phyloP scores from a whole-genome alignment of 768 basidiomycete genomes.

The Omphalotus guepiniiformis region DNA sequence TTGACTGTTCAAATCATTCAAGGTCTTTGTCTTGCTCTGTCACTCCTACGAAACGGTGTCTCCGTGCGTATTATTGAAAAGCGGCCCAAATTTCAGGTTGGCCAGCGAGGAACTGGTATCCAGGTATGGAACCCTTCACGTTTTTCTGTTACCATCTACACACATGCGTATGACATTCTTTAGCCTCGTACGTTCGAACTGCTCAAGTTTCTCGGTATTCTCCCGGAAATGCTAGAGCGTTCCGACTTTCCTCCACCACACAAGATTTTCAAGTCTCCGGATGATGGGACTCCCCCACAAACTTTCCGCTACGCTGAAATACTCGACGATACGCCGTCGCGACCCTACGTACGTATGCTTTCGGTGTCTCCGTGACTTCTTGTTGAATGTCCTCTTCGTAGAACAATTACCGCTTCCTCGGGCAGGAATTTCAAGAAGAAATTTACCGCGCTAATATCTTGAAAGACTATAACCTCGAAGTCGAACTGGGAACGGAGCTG shows the following conservation, averaged over 20 bases:
- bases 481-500: slow-evolving; percentile 22
- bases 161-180: not conserved
- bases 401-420: slow-evolving; percentile 20
- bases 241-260: slow-evolving; percentile 15
- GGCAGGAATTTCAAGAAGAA: slow-evolving; percentile 22
- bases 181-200: slow-evolving; percentile 27
- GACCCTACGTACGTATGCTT: slow-evolving; percentile 21
- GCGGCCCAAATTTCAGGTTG: slow-evolving; percentile 19
- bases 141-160: not conserved
- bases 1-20: not conserved
- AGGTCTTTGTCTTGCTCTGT: slow-evolving; percentile 28
- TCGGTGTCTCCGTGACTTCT: slow-evolving; percentile 9
- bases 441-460: slow-evolving; percentile 20
- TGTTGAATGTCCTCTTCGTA: slow-evolving; percentile 15
- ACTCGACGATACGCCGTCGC: slow-evolving; percentile 16
- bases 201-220: slow-evolving; percentile 23
- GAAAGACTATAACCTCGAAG: slow-evolving; percentile 15
- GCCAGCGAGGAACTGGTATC: slow-evolving; percentile 20
- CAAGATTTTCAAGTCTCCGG: slow-evolving; percentile 17
- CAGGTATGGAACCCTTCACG: too few relatives aligned
- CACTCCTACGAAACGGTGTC: slow-evolving; percentile 37
- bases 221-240: slow-evolving; percentile 14
- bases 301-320: slow-evolving; percentile 19
- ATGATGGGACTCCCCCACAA: slow-evolving; percentile 8
- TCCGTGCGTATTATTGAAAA: slow-evolving; percentile 52